Conservation (phyloP, 192 early-diverging fungal species). For the Pilobolus umbonatus region DNA sequence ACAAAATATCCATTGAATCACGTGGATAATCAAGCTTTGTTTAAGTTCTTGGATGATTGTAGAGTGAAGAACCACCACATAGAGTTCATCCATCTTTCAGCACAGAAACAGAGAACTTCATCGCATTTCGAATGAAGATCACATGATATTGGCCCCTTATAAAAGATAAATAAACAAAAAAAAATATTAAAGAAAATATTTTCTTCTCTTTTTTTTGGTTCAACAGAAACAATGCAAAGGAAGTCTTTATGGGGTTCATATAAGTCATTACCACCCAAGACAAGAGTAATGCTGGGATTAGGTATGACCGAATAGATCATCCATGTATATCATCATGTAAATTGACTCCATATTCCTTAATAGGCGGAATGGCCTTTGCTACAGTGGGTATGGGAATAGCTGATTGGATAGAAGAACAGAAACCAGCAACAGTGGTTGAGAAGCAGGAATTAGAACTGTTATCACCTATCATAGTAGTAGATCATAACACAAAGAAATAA, state of each 20-base stretch:
- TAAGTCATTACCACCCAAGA: constrained; percentile 27
- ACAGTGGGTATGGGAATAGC: constrained; percentile 29
- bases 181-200: background rate
- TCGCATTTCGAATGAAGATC: too few relatives aligned
- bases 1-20: too few relatives aligned
- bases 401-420: constrained; percentile 29
- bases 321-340: background rate
- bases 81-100: too few relatives aligned
- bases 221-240: constrained; percentile 26
- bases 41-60: too few relatives aligned
- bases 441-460: constrained; percentile 19
- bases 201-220: background rate
- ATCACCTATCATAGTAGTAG: constrained; percentile 21
- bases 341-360: background rate
- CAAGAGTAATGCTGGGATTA: constrained; percentile 28
- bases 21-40: too few relatives aligned
- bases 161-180: too few relatives aligned
- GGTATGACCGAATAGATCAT: constrained; percentile 15
- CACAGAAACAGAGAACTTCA: too few relatives aligned
- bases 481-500: constrained; percentile 8
- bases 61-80: too few relatives aligned
- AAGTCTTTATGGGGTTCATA: constrained; percentile 39
- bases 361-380: constrained; percentile 40
- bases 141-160: too few relatives aligned
- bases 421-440: constrained; percentile 18